A percentile compares a stretch with the other conserved stretches of the same genome.
Conservation (phyloP, 306 rosid genomes). For the Sphenostylis stenocarpa region DNA sequence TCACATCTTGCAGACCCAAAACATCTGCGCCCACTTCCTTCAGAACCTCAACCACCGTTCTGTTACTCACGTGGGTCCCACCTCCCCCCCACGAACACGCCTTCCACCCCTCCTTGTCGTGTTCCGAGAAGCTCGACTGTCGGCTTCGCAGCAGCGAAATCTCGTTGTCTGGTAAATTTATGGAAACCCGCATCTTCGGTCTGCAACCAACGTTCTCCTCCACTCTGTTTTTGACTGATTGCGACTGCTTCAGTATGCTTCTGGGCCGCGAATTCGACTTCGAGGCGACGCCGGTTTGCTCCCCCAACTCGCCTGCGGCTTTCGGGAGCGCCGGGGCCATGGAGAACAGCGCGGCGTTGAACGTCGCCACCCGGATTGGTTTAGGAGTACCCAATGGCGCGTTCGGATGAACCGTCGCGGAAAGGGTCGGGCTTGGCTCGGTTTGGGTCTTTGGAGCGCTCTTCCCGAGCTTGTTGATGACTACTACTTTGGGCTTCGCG, state of each 20-base stretch:
- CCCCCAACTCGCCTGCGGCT: conserved; percentile 5
- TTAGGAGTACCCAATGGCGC: conserved; percentile 36
- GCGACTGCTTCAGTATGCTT: conserved; percentile 71
- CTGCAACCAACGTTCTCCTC: conserved; percentile 31
- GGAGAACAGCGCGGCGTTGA: conserved; percentile 93
- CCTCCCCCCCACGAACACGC: neutral
- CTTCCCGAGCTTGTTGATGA: conserved; percentile 47
- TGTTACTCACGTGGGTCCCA: conserved; percentile 30
- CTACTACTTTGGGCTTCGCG: conserved; percentile 44
- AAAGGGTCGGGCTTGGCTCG: conserved; percentile 37
- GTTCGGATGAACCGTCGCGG: conserved; percentile 55
- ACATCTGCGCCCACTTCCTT: conserved; percentile 84
- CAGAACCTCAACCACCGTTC: conserved; percentile 72
- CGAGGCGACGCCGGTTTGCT: conserved; percentile 34
- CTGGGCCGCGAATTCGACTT: conserved; percentile 45
- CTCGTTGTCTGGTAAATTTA: conserved; percentile 91
- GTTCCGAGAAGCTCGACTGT: conserved; percentile 64
- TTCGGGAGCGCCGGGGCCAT: conserved; percentile 88
- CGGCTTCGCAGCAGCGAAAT: conserved; percentile 65
- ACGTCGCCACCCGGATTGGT: conserved; percentile 70
- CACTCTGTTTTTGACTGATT: conserved; percentile 27
- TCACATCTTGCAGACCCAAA: conserved; percentile 91
- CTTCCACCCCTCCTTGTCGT: conserved; percentile 38
- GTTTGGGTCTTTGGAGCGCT: conserved; percentile 30
- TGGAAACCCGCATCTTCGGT: conserved; percentile 70